A percentile compares a stretch with the other conserved stretches of the same genome.
Evolutionary conservation across 148 eudicot genomes (phyloP).

Genomic region (Limonium bicolor): DNA sequence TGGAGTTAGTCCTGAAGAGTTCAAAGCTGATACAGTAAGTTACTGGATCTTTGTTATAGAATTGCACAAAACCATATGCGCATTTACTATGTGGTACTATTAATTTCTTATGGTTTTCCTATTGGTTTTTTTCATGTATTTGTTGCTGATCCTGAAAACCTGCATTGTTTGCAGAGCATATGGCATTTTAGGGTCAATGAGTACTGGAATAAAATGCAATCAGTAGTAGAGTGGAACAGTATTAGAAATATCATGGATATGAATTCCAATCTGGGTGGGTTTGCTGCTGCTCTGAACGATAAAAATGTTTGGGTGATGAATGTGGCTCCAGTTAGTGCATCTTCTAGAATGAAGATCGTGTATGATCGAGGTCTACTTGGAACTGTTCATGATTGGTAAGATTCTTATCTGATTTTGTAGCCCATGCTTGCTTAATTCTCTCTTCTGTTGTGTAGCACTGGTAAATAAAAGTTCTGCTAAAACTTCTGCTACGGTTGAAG

Average conservation of each 20-base stretch:
- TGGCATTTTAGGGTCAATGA: slow-evolving; percentile 49
- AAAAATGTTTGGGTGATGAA: slow-evolving; percentile 79
- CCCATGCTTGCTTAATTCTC: slow-evolving; percentile 3
- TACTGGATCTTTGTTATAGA: background rate
- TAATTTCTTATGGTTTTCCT: background rate
- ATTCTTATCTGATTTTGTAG: background rate
- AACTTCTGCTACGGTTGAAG: background rate
- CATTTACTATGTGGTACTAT: background rate
- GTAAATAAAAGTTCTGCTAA: background rate
- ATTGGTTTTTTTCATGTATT: background rate
- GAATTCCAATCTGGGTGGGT: slow-evolving; percentile 69
- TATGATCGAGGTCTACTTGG: slow-evolving; percentile 73
- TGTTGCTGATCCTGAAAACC: slow-evolving; percentile 7
- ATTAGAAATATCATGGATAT: slow-evolving; percentile 73
- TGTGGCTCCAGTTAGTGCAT: slow-evolving; percentile 43
- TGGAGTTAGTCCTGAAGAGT: slow-evolving; percentile 34
- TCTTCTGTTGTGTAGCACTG: background rate
- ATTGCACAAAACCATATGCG: background rate
- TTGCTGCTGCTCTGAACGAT: slow-evolving; percentile 55
- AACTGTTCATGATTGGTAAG: slow-evolving; percentile 62
- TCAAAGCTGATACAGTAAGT: slow-evolving; percentile 49
- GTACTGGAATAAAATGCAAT: slow-evolving; percentile 69
- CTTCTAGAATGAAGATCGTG: slow-evolving; percentile 40
- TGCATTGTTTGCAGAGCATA: slow-evolving; percentile 25
- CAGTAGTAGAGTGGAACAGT: slow-evolving; percentile 27